Conservation (phyloP, 768 basidiomycete genomes). For the Boletus subcaerulescens region DNA sequence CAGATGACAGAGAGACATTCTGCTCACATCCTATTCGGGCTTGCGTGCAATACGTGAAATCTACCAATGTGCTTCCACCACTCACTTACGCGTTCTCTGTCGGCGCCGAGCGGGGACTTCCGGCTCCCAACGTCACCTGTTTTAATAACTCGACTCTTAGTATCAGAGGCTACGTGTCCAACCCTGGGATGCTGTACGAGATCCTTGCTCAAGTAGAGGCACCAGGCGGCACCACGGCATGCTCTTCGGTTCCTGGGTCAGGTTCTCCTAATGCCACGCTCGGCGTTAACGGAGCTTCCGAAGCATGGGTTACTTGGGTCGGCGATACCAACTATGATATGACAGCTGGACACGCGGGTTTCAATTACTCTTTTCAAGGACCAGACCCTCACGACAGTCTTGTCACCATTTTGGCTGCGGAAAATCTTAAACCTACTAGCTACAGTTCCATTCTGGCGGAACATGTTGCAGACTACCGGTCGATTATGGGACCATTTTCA, state of each 20-base stretch:
- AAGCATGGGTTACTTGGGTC: constrained; percentile 68
- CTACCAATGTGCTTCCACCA: constrained; percentile 33
- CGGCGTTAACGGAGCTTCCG: constrained; percentile 42
- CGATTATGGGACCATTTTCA: constrained; percentile 45
- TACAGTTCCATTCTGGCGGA: constrained; percentile 42
- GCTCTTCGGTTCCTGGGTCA: constrained; percentile 28
- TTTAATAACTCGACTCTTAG: constrained; percentile 51
- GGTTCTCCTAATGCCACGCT: constrained; percentile 46
- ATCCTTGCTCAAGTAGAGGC: constrained; percentile 49
- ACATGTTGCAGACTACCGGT: constrained; percentile 52
- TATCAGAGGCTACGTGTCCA: constrained; percentile 46
- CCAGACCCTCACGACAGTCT: constrained; percentile 54
- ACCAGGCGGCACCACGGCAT: constrained; percentile 32
- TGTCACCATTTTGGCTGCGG: constrained; percentile 35
- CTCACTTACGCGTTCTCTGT: constrained; percentile 49
- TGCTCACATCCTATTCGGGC: constrained; percentile 65
- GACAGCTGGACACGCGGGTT: constrained; percentile 54
- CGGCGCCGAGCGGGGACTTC: constrained; percentile 44
- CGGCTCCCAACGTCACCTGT: constrained; percentile 60
- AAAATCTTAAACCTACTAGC: constrained; percentile 15
- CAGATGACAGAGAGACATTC: constrained; percentile 45
- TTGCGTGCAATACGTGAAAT: constrained; percentile 57
- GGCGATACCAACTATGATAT: constrained; percentile 72
- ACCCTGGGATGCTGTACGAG: constrained; percentile 71
- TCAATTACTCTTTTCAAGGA: constrained; percentile 62